Evolutionary conservation across 306 rosid genomes (phyloP), one percentile per base, ranked within the genome.

Genomic region (Casuarina glauca): DNA sequence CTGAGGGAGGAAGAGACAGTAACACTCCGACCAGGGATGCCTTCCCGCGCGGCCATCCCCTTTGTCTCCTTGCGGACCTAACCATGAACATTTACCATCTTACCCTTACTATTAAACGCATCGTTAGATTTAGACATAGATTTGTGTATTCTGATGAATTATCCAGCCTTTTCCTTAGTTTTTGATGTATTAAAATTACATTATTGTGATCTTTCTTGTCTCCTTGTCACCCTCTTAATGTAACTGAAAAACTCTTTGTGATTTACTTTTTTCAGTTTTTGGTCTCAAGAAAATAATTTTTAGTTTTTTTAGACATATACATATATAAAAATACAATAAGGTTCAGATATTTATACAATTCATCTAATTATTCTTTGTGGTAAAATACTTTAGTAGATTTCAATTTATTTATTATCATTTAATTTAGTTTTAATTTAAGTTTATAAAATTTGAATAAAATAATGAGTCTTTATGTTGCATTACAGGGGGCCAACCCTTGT

Each of bases 391-490:
- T 13, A 51, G 55, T 13, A 51, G 55, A 51, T 51, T 51, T 8
- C n/a, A 2, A 16, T 51, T 51, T 51, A 51, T 51, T 51, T 51
- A 51, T 51, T 15, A 51, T 51, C 49, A 51, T 51, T n/a, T n/a
- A n/a, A n/a, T n/a, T 51, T 51, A 51, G 5, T 12, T 51, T 51
- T 0, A 12, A 51, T 51, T 51, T 51, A 15, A 10, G 17, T 50
- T 50, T 50, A 50, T 50, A 16, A 50, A 50, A 50, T 50, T 70
- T 58, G 51, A 48, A 82, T 78, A 80, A 54, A 74, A 72, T 50
- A 55, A 10, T 51, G 12, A 72, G 45, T 60, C 10, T 43, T 79
- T 64, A 20, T 20, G 26, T 20, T 20, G 26, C 32, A 26, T 26
- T 26, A 26, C 1, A 26, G 32, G 32, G 1, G 32, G 32, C 32